Evolutionary conservation across 2,329 filamentous ascomycete species (phyloP).

Genomic region (Endoconidiophora polonica): DNA sequence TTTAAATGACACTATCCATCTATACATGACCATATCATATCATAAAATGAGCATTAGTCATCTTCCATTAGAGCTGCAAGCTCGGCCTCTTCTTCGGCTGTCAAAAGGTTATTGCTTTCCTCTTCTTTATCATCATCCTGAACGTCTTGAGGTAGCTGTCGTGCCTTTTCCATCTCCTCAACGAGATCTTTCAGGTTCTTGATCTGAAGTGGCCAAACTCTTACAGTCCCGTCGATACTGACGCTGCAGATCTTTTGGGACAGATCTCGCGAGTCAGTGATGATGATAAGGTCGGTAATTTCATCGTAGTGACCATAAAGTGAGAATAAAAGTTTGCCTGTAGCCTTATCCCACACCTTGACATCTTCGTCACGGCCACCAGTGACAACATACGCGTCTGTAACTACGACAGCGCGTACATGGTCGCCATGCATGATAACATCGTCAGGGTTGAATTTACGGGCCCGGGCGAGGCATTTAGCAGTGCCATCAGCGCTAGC

Average conservation of each 20-base stretch:
- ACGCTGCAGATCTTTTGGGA: conserved; percentile 53
- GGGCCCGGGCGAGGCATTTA: conserved; percentile 57
- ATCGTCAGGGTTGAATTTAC: conserved; percentile 55
- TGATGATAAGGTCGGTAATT: conserved; percentile 60
- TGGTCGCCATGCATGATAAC: conserved; percentile 71
- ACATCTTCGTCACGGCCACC: conserved; percentile 84
- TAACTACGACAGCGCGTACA: conserved; percentile 64
- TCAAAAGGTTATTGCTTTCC: conserved; percentile 39
- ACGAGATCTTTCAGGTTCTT: conserved; percentile 34
- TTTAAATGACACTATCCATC: no score
- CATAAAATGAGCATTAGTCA: conserved; percentile 2
- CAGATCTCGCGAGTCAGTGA: conserved; percentile 25
- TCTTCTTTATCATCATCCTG: conserved; percentile 27
- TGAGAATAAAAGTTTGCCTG: conserved; percentile 55
- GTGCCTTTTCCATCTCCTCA: conserved; percentile 30
- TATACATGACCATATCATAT: background rate
- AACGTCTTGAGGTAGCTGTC: conserved; percentile 33
- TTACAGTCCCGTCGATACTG: conserved; percentile 76
- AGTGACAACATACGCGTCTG: conserved; percentile 65
- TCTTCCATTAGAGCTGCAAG: conserved; percentile 81
- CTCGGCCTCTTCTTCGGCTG: conserved; percentile 82
- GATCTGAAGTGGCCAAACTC: conserved; percentile 63
- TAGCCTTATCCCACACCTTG: conserved; percentile 68
- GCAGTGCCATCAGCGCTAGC: conserved; percentile 80
- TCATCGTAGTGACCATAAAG: conserved; percentile 85